These are phyloP conservation scores for Dothideomycetes sp. DNA, from an alignment of 2,329 filamentous ascomycete species.

Conservation along the genomic window DNA sequence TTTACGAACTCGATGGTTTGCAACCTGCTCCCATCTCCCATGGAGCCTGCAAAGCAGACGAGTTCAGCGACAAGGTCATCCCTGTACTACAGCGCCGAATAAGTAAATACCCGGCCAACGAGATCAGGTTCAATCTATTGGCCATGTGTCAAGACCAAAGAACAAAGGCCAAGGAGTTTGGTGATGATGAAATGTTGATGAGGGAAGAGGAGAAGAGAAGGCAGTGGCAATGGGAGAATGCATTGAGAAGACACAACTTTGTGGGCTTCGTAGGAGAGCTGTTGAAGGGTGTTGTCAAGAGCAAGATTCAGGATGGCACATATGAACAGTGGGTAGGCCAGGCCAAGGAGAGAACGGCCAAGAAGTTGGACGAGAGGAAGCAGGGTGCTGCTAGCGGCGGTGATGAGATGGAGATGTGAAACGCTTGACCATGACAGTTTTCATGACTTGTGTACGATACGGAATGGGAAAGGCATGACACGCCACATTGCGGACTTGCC, in stretches of 20 bases:
- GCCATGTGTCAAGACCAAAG: conserved; percentile 83
- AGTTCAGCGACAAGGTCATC: conserved; percentile 73
- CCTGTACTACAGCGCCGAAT: conserved; percentile 79
- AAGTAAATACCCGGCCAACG: conserved; percentile 68
- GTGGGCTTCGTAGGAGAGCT: conserved; percentile 89
- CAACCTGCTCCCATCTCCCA: conserved; percentile 89
- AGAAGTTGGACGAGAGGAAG: conserved; percentile 34
- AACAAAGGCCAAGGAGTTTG: conserved; percentile 64
- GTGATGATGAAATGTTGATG: conserved; percentile 67
- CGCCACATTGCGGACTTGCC: too few relatives aligned
- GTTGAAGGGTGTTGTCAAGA: conserved; percentile 69
- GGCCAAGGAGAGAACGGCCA: conserved; percentile 47
- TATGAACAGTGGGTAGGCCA: conserved; percentile 67
- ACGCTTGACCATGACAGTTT: too few relatives aligned
- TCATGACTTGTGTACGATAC: neutral
- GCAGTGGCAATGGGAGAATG: conserved; percentile 93
- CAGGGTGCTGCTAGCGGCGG: conserved; percentile 27
- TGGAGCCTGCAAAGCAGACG: conserved; percentile 56
- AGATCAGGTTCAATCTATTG: conserved; percentile 93
- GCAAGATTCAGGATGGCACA: conserved; percentile 56
- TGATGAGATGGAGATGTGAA: conserved; percentile 18
- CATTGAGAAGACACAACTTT: conserved; percentile 85
- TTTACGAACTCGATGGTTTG: conserved; percentile 93
- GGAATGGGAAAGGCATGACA: neutral
- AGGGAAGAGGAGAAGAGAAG: conserved; percentile 73